These are phyloP conservation scores for Cucumis hystrix DNA, from an alignment of 306 rosid species.

Conservation along the genomic window DNA sequence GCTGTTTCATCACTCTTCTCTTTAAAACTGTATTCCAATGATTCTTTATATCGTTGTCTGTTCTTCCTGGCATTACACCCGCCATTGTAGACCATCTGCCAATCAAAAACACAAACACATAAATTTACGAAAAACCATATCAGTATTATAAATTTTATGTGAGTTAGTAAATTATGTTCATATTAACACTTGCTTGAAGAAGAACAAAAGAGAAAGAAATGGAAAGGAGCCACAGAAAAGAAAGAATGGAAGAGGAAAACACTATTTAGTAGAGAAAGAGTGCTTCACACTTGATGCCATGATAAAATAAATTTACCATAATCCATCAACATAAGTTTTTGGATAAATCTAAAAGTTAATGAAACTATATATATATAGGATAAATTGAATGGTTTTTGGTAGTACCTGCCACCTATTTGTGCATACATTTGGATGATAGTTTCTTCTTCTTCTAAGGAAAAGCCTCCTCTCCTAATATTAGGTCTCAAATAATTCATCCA, in stretches of 20 bases:
- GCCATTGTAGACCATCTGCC: slow-evolving; percentile 41
- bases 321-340: too few species aligned
- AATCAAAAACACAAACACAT: not conserved
- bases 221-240: too few species aligned
- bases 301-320: too few species aligned
- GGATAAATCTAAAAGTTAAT: too few species aligned
- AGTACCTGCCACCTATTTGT: slow-evolving; percentile 19
- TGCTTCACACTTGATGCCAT: too few species aligned
- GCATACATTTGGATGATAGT: slow-evolving; percentile 13
- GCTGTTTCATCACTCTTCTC: slow-evolving; percentile 4
- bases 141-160: too few species aligned
- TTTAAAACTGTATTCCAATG: slow-evolving; percentile 35
- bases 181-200: too few species aligned
- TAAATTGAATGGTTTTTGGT: not conserved
- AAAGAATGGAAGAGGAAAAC: too few species aligned
- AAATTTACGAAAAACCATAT: too few species aligned
- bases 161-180: too few species aligned
- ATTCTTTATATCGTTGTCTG: slow-evolving; percentile 41
- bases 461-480: slow-evolving; percentile 24
- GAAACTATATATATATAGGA: not conserved
- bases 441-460: slow-evolving; percentile 22
- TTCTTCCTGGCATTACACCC: slow-evolving; percentile 30
- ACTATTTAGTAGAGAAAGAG: too few species aligned
- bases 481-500: slow-evolving; percentile 33
- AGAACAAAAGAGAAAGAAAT: too few species aligned